Conservation (phyloP, 257 asterid genomes). For the Salvia miltiorrhiza region DNA sequence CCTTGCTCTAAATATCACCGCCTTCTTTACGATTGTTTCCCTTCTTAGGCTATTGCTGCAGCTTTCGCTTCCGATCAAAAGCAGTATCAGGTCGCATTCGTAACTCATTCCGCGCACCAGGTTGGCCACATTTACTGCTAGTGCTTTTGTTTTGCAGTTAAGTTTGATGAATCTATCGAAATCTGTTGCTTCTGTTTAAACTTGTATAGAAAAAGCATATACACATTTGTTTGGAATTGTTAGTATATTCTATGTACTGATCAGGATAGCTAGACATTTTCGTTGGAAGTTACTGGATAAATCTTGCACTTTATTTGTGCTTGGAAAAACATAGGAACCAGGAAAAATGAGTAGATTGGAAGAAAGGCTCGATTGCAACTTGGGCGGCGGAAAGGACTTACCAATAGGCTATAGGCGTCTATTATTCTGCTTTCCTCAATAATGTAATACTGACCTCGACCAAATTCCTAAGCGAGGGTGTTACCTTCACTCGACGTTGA, state of each 20-base stretch:
- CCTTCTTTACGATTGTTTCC: neutral
- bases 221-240: neutral
- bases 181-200: neutral
- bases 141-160: neutral
- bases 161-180: neutral
- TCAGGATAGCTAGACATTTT: neutral
- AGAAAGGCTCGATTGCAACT: neutral
- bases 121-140: conserved; percentile 28
- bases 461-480: neutral
- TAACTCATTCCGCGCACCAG: conserved; percentile 87
- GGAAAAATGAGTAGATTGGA: neutral
- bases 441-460: neutral
- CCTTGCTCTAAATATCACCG: neutral
- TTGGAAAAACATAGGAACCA: neutral
- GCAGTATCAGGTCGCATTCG: conserved; percentile 57
- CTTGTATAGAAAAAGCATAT: neutral
- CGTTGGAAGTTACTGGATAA: neutral
- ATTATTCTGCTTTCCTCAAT: neutral
- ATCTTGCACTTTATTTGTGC: neutral
- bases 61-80: conserved; percentile 75
- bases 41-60: conserved; percentile 73
- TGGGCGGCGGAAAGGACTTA: neutral
- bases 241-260: neutral
- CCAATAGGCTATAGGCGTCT: neutral
- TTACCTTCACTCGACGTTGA: neutral